Percentiles rank a stretch among this genome's conserved stretches.
These are phyloP conservation scores for Hypoxylon sp. DNA, from an alignment of 2,329 filamentous ascomycete genomes.

Conservation along the genomic window DNA sequence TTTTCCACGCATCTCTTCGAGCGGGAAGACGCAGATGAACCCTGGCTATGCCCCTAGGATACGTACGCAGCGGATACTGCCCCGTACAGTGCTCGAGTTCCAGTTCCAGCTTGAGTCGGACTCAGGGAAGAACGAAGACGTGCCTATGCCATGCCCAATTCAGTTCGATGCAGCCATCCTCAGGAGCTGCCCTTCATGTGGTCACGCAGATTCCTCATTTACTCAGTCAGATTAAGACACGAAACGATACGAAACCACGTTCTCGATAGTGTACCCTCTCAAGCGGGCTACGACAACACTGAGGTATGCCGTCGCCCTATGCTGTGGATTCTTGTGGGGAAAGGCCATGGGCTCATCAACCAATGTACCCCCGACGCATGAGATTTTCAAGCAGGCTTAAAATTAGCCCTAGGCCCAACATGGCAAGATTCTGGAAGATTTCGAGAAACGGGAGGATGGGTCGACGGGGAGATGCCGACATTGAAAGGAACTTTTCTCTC, in stretches of 20 bases:
- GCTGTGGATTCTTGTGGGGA: slow-evolving; percentile 42
- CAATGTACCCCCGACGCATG: slow-evolving; percentile 42
- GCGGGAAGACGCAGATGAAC: slow-evolving; percentile 10
- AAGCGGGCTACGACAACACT: slow-evolving; percentile 32
- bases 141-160: slow-evolving; percentile 8
- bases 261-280: slow-evolving; percentile 19
- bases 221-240: slow-evolving; percentile 32
- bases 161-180: slow-evolving; percentile 29
- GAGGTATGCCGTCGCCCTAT: slow-evolving; percentile 35
- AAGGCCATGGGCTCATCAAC: slow-evolving; percentile 31
- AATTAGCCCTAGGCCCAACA: slow-evolving; percentile 40
- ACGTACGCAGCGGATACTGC: background rate
- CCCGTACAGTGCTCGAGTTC: slow-evolving; percentile 17
- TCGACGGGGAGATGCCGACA: slow-evolving; percentile 28
- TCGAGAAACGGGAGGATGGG: slow-evolving; percentile 39
- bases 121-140: background rate
- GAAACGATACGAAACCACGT: slow-evolving; percentile 38
- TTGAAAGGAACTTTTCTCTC: slow-evolving; percentile 25
- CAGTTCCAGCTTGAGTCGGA: background rate
- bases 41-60: slow-evolving; percentile 2
- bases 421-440: slow-evolving; percentile 45
- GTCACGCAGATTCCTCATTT: slow-evolving; percentile 18
- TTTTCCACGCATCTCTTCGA: slow-evolving; percentile 9
- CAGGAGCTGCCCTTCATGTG: slow-evolving; percentile 22
- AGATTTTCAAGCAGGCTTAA: slow-evolving; percentile 41